Conservation (phyloP, 371 early-diverging fungal genomes). For the Chytridiales sp. region DNA sequence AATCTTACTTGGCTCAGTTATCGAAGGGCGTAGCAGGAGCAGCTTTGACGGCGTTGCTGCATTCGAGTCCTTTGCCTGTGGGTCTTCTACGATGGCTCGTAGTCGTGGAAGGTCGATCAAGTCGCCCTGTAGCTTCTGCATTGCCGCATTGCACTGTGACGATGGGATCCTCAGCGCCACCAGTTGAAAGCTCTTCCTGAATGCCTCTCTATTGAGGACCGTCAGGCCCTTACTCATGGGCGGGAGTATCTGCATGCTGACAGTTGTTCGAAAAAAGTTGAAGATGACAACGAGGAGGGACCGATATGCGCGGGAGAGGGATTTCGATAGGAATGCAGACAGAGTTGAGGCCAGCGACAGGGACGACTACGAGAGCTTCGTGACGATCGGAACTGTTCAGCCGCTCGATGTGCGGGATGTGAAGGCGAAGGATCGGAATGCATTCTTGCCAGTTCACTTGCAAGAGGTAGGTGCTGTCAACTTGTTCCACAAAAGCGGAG, state of each 20-base stretch:
- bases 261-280: too few relatives aligned
- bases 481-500: not conserved
- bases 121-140: conserved; percentile 33
- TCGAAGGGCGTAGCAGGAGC: conserved; percentile 17
- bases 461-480: conserved; percentile 37
- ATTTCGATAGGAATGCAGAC: too few relatives aligned
- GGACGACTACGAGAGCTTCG: conserved; percentile 81
- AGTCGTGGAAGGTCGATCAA: conserved; percentile 37
- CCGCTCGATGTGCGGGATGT: conserved; percentile 32
- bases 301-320: too few relatives aligned
- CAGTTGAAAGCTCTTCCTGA: conserved; percentile 24
- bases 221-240: conserved; percentile 36
- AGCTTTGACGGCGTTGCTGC: not conserved
- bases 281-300: too few relatives aligned
- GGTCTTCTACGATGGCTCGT: conserved; percentile 30
- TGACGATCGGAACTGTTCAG: conserved; percentile 39
- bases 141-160: conserved; percentile 25
- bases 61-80: not conserved
- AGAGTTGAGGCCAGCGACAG: too few relatives aligned
- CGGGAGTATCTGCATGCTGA: conserved; percentile 28
- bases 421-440: conserved; percentile 37
- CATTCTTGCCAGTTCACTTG: conserved; percentile 38
- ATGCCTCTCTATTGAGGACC: conserved; percentile 28
- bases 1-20: conserved; percentile 6
- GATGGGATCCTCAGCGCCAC: conserved; percentile 41